Base-by-base conservation (phyloP, 2,329 filamentous ascomycete genomes). In the Xylaria arbuscula region DNA sequence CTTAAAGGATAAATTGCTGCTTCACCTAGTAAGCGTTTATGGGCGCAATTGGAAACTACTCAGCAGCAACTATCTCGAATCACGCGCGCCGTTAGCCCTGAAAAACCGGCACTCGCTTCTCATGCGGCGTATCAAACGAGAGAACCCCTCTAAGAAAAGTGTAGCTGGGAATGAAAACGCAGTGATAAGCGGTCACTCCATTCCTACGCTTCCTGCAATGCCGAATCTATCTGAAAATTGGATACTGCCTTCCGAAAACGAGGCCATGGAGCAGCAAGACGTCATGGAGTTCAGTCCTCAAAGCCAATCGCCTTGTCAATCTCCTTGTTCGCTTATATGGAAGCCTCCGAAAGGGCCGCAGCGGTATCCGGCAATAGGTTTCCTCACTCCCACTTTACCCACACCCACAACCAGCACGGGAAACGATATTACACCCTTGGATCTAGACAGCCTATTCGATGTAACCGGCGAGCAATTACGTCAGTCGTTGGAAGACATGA, bases 1-100 rank as follows among this genome's bases (percentile, higher is more conserved):
- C 9, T 2, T 24, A 48, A 22, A 48, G 45, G 45, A 48, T 5
- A 48, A 48, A 48, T 24, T 48, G 9, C 19, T 48, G 22, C 45
- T 48, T 9, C 45, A 48, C 10, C 45, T 48, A 48, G 45, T 48
- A 48, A 48, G 45, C 45, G 45, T 48, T 48, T 48, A 48, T 22
- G 45, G 45, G 45, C 45, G 45, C 19, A 48, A 48, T 19, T 48
- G 45, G 45, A 48, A 48, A 19, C 45, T 48, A 4, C 19, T 48
- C 5, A 48, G 19, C 19, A 48, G 19, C 17, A 22, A 24, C 10
- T 48, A 48, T 48, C 45, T 48, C 45, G 45, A 48, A 48, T 48
- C 45, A 48, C 45, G 45, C 45, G 45, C 45, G 8, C 45, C 45
- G 19, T 13, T 48, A n/a, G 45, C 45, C 19, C 45, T 48, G 6